phyloP scores from a whole-genome alignment of 176 grass and related monocot genomes.

The Echinochloa phyllopogon region DNA sequence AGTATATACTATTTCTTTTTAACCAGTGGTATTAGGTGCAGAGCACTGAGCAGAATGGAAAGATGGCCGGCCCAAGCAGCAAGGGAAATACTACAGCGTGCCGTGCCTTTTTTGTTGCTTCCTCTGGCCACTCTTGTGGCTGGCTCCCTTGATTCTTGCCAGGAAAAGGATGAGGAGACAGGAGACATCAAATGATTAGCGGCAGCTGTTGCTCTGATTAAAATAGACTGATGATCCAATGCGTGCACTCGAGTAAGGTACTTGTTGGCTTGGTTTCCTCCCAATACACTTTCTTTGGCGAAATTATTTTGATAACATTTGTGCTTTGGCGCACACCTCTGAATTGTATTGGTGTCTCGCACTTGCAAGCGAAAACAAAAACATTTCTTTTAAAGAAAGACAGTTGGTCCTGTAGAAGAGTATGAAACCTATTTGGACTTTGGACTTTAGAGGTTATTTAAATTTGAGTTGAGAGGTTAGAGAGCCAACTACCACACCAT shows the following conservation, averaged over 20 bases:
- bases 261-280: neutral
- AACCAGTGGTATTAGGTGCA: no score
- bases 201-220: conserved; percentile 25
- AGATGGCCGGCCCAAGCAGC: neutral
- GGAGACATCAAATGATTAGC: conserved; percentile 28
- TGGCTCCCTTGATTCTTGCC: conserved; percentile 42
- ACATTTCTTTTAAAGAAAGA: neutral
- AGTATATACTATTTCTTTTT: no score
- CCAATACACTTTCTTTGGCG: neutral
- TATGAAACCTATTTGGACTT: conserved; percentile 24
- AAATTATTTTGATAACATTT: conserved; percentile 12
- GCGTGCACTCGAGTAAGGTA: neutral
- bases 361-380: neutral
- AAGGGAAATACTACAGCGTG: no score
- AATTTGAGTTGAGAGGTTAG: neutral
- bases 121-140: neutral
- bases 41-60: neutral
- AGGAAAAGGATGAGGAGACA: neutral
- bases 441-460: neutral
- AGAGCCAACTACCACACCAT: neutral
- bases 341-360: neutral
- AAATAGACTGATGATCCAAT: neutral
- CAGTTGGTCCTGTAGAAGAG: neutral
- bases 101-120: conserved; percentile 9
- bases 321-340: neutral